Base-by-base conservation (phyloP, 2,329 filamentous ascomycete species). In the Aspergillus brunneoviolaceus region DNA sequence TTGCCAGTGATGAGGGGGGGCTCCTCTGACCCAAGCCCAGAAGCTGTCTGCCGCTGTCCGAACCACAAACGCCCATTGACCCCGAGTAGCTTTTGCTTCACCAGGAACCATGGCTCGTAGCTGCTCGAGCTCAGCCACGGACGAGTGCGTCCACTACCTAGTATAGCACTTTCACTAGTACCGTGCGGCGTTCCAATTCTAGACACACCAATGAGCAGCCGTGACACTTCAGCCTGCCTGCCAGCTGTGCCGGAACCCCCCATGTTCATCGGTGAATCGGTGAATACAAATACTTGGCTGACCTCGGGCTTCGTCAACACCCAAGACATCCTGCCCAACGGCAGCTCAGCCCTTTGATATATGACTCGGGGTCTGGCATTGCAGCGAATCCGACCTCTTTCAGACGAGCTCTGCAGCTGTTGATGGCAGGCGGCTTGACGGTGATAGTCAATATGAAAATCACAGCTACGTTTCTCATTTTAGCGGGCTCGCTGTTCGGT, bases 81-180 rank as follows among this genome's bases (percentile, higher is more conserved):
- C 27, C 25, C 27, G 29, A 21, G 29, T 9, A 52, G 35, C 35
- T 35, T 7, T 33, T 21, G 50, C 51, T n/a, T 47, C 19, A 42
- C 16, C 25, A 23, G 31, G 47, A 58, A 58, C 51, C 19, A 19
- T 21, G 60, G 51, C 23, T 57, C 49, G 14, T 33, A 29, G 57
- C 59, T 51, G 57, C 57, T 51, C 9, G 25, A 33, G 21, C 39
- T 49, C 51, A 51, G 50, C 50, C 58, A 60, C 58, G 55, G 39
- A 52, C 51, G 47, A 25, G 48, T 52, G 27, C 27, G 35, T 55
- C 56, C 57, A 39, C 55, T 51, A 52, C 27, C 27, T 55, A 61
- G 53, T 58, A 45, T 45, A 45, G 5, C 14, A 12, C 7, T 7
- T n/a, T 16, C 33, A 35, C 5, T 16, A 19, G 19, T 19, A 35